A percentile compares a stretch with the other conserved stretches of the same genome.
Conservation (phyloP, 805 yeast species). For the Torulaspora quercuum region DNA sequence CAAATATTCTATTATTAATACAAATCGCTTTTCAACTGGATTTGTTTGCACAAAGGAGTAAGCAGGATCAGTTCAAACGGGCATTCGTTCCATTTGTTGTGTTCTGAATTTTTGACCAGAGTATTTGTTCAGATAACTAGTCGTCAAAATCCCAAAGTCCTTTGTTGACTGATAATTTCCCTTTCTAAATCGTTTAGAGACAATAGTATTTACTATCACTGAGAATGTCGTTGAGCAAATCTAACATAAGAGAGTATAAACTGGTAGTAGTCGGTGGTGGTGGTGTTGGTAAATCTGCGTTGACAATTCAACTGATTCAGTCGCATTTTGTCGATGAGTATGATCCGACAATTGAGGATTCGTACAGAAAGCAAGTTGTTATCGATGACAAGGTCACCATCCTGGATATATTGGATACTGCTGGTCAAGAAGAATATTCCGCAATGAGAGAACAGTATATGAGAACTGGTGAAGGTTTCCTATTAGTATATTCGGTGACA, state of each 20-base stretch:
- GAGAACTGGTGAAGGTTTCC: slow-evolving; percentile 93
- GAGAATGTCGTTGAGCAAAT: slow-evolving; percentile 25
- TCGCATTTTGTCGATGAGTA: slow-evolving; percentile 95
- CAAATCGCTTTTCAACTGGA: no score
- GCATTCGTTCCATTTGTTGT: no score
- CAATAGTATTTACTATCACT: no score
- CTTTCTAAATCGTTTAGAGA: no score
- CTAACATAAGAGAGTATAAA: slow-evolving; percentile 72
- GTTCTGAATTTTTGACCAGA: no score
- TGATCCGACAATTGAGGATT: slow-evolving; percentile 96
- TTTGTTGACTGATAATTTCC: no score
- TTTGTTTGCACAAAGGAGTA: no score
- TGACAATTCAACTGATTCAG: slow-evolving; percentile 92
- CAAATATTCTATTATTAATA: no score
- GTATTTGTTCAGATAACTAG: no score
- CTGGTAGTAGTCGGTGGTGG: slow-evolving; percentile 98
- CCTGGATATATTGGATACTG: slow-evolving; percentile 91
- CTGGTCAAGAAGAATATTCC: slow-evolving; percentile 95
- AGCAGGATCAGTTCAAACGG: no score
- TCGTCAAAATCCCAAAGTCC: no score
- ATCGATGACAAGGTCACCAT: slow-evolving; percentile 76
- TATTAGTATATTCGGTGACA: slow-evolving; percentile 84
- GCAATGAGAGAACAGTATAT: slow-evolving; percentile 93
- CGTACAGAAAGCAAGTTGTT: slow-evolving; percentile 81
- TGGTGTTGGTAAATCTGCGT: slow-evolving; percentile 96